Evolutionary conservation across 495 filamentous ascomycete genomes (phyloP), one percentile per base, ranked within the genome.

Genomic region (Trichoderma reesei): DNA sequence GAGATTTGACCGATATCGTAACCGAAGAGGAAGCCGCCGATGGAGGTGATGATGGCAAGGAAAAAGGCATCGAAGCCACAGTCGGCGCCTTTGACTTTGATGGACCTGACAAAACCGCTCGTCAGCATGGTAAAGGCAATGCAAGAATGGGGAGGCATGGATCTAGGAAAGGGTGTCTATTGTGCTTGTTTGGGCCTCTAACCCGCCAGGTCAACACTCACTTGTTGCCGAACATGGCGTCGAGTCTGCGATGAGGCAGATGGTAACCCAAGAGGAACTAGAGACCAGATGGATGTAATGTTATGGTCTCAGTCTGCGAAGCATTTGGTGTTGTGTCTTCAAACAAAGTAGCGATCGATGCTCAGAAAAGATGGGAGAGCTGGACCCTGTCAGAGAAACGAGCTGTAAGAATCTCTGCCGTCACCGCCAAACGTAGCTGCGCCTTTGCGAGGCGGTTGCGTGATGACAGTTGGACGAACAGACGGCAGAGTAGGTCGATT

Each of bases 1-100:
- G 79, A 81, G 68, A 83, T 81, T 70, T 82, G 80, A 61, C 80
- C 80, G 66, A 86, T 90, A 39, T 89, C 85, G 65, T 89, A 89
- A 68, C 86, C 85, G 66, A 90, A 90, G 65, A 90, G 85, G 72
- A 90, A 87, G 66, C 88, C 88, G 70, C 88, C 88, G 79, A 90
- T 86, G 9, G 88, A 77, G 26, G 77, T 79, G 39, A 75, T 64
- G 38, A 66, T 67, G 20, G 74, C 71, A 67, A 78, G 73, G 46
- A 78, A 39, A 34, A 77, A 41, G 51, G 73, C 64, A 60, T 75
- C 72, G 60, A 67, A 26, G 41, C 72, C 72, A 59, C 72, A 72
- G 65, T 73, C 70, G 64, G 72, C 72, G 44, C 72, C 72, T 68
- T 74, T 71, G 64, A 74, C 63, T 51, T 66, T 69, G 62, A 74